These are phyloP conservation scores for Hypericum perforatum DNA, from an alignment of 345 rosid species.

Conservation along the genomic window DNA sequence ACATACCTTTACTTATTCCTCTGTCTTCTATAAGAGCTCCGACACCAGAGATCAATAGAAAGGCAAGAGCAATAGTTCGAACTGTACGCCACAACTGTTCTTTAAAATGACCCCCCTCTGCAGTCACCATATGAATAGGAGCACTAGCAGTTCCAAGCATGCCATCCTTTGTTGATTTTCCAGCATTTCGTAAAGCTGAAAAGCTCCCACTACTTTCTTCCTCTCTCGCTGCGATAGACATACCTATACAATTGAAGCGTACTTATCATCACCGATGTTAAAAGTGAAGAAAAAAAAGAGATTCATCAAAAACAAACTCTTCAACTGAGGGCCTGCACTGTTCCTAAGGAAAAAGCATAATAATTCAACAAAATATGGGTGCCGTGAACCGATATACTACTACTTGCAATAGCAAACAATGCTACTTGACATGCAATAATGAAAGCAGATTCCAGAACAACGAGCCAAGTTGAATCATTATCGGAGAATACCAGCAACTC, in stretches of 20 bases:
- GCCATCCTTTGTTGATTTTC: slow-evolving; percentile 59
- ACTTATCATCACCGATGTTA: too few relatives aligned
- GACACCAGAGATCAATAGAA: slow-evolving; percentile 75
- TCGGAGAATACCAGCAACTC: too few relatives aligned
- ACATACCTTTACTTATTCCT: slow-evolving; percentile 80
- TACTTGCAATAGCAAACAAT: too few relatives aligned
- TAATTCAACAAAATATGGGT: too few relatives aligned
- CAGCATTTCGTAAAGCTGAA: slow-evolving; percentile 57
- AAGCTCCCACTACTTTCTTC: slow-evolving; percentile 54
- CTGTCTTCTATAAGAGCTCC: slow-evolving; percentile 91
- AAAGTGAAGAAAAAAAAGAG: too few relatives aligned
- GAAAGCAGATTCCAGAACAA: too few relatives aligned
- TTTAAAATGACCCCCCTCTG: slow-evolving; percentile 76
- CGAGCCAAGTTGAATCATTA: too few relatives aligned
- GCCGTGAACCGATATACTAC: too few relatives aligned
- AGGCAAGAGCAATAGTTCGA: slow-evolving; percentile 62
- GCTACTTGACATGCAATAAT: too few relatives aligned
- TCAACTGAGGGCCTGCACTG: too few relatives aligned
- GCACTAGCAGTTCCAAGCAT: slow-evolving; percentile 70
- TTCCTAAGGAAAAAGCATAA: too few relatives aligned
- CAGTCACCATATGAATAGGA: slow-evolving; percentile 76
- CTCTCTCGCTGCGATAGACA: slow-evolving; percentile 37
- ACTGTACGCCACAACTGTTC: slow-evolving; percentile 92
- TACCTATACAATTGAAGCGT: slow-evolving; percentile 30
- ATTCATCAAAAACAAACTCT: too few relatives aligned